These are phyloP conservation scores for Vaccinium macrocarpon DNA, from an alignment of 148 eudicot species.

Conservation along the genomic window DNA sequence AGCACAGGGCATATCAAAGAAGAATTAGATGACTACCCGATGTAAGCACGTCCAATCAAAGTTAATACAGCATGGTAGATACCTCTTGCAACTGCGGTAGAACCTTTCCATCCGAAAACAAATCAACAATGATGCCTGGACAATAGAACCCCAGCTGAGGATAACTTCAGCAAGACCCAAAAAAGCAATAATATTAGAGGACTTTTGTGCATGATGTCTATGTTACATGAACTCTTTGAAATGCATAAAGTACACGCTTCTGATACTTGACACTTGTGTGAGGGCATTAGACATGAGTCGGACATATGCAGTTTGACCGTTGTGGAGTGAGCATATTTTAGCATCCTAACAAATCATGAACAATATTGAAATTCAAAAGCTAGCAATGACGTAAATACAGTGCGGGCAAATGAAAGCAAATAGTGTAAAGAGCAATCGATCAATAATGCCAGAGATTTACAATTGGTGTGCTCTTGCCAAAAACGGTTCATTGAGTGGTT, in stretches of 20 bases:
- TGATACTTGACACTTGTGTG: not conserved
- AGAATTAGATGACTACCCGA: not conserved
- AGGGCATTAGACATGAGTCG: not conserved
- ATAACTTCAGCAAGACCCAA: not conserved
- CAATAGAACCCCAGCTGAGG: constrained; percentile 2
- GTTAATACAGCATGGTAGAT: not conserved
- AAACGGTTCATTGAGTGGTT: constrained; percentile 1
- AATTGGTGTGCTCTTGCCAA: not conserved
- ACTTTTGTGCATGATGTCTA: not conserved
- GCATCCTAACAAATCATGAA: not conserved
- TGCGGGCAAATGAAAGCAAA: not conserved
- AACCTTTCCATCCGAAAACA: constrained; percentile 75
- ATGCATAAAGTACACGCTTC: not conserved
- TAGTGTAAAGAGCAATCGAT: not conserved
- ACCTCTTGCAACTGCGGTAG: constrained; percentile 70
- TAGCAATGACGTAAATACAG: not conserved
- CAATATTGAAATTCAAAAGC: not conserved
- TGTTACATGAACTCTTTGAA: not conserved
- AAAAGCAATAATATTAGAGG: not conserved
- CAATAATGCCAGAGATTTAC: not conserved
- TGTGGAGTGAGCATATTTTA: not conserved
- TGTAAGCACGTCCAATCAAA: not conserved
- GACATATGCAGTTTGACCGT: not conserved
- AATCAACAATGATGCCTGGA: constrained; percentile 72
- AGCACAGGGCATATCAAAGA: not conserved